Percentiles rank a stretch among this genome's conserved stretches.
Evolutionary conservation across 176 grass and related monocot genomes (phyloP).

Genomic region (Rhynchospora tenuis): DNA sequence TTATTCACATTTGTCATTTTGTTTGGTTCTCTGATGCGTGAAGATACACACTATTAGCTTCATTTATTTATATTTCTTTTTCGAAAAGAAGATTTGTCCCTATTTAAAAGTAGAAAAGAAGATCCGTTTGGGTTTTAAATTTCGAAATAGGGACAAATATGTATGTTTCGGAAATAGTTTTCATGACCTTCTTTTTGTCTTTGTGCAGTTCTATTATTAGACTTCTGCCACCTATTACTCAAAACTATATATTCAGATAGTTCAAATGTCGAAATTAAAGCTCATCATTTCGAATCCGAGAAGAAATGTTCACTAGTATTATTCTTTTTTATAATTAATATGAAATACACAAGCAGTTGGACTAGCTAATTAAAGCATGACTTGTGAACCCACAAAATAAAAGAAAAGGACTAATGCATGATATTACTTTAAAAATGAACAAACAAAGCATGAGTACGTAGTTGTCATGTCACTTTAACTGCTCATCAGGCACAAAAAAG

Average conservation of each 20-base stretch:
- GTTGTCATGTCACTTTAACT: background rate
- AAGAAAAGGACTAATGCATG: background rate
- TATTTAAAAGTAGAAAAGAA: background rate
- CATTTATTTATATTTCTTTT: slow-evolving; percentile 13
- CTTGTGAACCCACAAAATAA: background rate
- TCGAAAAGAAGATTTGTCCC: background rate
- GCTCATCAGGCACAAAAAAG: background rate
- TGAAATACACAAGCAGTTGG: background rate
- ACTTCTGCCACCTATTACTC: background rate
- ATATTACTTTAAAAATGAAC: background rate
- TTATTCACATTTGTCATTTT: slow-evolving; percentile 16
- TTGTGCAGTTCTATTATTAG: background rate
- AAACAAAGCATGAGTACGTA: background rate
- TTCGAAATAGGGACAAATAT: slow-evolving; percentile 4
- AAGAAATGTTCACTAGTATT: background rate
- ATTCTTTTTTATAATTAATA: background rate
- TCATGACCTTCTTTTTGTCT: background rate
- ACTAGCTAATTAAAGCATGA: background rate
- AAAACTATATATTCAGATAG: background rate
- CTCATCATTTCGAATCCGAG: background rate
- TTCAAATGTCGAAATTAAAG: background rate
- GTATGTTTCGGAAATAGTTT: slow-evolving; percentile 1
- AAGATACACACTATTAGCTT: slow-evolving; percentile 17
- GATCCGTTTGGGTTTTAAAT: slow-evolving; percentile 8
- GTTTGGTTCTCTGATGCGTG: slow-evolving; percentile 10